phyloP scores from a whole-genome alignment of 140 eudicot species.

The Stevia rebaudiana region DNA sequence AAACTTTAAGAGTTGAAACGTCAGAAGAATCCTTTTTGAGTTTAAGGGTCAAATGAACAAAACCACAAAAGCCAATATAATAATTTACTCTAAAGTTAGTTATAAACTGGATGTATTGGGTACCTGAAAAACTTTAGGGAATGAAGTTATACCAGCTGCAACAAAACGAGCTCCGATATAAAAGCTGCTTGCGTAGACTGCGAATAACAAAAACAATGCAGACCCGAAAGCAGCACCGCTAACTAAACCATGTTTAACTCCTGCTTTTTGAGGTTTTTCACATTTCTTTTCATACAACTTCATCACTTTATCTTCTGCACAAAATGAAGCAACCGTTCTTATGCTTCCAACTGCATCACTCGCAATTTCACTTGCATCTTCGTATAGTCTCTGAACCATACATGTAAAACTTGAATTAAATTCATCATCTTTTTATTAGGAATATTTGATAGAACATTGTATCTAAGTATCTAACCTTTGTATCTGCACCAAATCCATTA shows the following conservation, averaged over 20 bases:
- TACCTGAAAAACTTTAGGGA: conserved; percentile 55
- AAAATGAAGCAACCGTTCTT: conserved; percentile 62
- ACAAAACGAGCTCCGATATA: conserved; percentile 63
- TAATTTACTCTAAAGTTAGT: too few species aligned
- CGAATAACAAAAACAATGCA: conserved; percentile 36
- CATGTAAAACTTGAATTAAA: background rate
- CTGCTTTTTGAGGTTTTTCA: conserved; percentile 39
- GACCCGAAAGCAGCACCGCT: conserved; percentile 50
- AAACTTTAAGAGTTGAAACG: too few species aligned
- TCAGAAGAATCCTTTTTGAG: too few species aligned
- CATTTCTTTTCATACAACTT: conserved; percentile 45
- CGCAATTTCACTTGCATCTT: conserved; percentile 65
- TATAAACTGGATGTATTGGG: too few species aligned
- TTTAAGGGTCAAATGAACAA: too few species aligned
- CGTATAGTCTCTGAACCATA: conserved; percentile 43
- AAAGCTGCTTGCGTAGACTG: conserved; percentile 51
- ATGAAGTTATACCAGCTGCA: conserved; percentile 43
- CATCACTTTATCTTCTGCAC: conserved; percentile 61
- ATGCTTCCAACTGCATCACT: conserved; percentile 62
- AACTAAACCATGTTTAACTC: conserved; percentile 39
- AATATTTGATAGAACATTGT: too few species aligned
- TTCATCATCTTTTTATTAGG: background rate
- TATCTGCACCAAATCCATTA: conserved; percentile 39
- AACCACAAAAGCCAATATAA: too few species aligned
- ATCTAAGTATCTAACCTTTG: conserved; percentile 25